A percentile compares a stretch with the other conserved stretches of the same genome.
Evolutionary conservation across 768 basidiomycete genomes (phyloP).

Genomic region (Mycena alexandri): DNA sequence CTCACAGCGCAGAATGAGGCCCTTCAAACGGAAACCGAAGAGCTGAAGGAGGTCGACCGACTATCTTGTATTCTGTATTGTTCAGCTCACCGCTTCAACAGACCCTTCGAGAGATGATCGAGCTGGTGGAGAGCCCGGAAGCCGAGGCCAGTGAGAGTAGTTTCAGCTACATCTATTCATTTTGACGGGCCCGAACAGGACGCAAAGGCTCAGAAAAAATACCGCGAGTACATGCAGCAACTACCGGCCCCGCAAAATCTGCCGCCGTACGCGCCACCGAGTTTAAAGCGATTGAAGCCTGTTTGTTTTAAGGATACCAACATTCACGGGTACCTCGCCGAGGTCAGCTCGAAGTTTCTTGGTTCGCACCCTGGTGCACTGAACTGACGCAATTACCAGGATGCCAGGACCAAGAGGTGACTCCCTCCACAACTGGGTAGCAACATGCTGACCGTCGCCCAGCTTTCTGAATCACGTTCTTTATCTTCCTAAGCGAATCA

Average conservation of each 20-base stretch:
- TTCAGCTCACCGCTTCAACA: neutral
- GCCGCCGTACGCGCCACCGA: neutral
- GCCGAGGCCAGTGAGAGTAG: neutral
- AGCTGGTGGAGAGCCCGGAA: slow-evolving; percentile 3
- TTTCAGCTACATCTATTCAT: too few relatives aligned
- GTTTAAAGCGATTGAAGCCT: neutral
- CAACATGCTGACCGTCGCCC: neutral
- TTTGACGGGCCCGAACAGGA: neutral
- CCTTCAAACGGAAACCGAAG: neutral
- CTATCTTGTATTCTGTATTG: too few relatives aligned
- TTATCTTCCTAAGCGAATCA: slow-evolving; percentile 17
- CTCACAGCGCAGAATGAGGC: neutral
- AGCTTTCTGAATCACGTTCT: slow-evolving; percentile 22
- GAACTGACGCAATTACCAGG: neutral
- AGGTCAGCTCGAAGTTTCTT: neutral
- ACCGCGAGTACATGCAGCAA: neutral
- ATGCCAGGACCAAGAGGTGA: neutral
- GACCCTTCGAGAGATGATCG: slow-evolving; percentile 21
- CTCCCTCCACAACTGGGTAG: neutral
- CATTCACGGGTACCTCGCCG: slow-evolving; percentile 3
- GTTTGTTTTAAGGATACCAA: neutral
- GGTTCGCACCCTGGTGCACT: neutral
- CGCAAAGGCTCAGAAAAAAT: neutral
- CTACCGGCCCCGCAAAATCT: neutral
- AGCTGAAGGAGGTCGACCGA: slow-evolving; percentile 12